These are phyloP conservation scores for Penicillium roqueforti DNA, from an alignment of 495 filamentous ascomycete species.

Conservation along the genomic window DNA sequence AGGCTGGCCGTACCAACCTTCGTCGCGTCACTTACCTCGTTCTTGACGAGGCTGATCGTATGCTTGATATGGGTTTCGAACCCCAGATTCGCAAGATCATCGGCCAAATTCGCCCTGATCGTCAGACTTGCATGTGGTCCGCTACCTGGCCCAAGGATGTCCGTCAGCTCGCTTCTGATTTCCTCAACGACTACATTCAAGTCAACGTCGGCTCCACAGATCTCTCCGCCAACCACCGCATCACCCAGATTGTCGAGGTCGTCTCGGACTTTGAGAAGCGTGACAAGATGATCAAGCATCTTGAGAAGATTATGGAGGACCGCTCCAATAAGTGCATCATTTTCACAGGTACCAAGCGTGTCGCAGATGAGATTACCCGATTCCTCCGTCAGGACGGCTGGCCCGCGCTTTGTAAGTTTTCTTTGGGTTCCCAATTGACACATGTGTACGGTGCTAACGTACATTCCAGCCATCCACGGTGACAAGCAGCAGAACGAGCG, in stretches of 20 bases:
- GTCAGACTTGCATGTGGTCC: slow-evolving; percentile 99
- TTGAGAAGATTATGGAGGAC: slow-evolving; percentile 97
- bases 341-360: slow-evolving; percentile 97
- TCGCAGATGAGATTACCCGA: slow-evolving; percentile 96
- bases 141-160: slow-evolving; percentile 99
- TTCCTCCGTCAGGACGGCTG: slow-evolving; percentile 98
- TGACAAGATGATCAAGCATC: slow-evolving; percentile 93
- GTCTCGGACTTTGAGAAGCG: slow-evolving; percentile 96
- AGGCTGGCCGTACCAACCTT: slow-evolving; percentile 95
- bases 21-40: slow-evolving; percentile 97
- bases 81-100: slow-evolving; percentile 99
- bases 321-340: slow-evolving; percentile 89
- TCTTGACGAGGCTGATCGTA: slow-evolving; percentile 97
- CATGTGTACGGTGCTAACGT: slow-evolving; percentile 41
- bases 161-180: slow-evolving; percentile 89
- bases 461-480: slow-evolving; percentile 78
- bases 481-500: slow-evolving; percentile 99
- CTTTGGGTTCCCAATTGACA: background rate
- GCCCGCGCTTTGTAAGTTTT: slow-evolving; percentile 87
- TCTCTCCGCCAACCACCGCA: slow-evolving; percentile 95
- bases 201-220: slow-evolving; percentile 98
- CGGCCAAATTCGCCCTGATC: slow-evolving; percentile 93
- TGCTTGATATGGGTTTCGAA: slow-evolving; percentile 99
- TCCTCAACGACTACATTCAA: slow-evolving; percentile 94
- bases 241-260: slow-evolving; percentile 95